These are phyloP conservation scores for Aquilaria sinensis DNA, from an alignment of 345 rosid species.

Conservation along the genomic window DNA sequence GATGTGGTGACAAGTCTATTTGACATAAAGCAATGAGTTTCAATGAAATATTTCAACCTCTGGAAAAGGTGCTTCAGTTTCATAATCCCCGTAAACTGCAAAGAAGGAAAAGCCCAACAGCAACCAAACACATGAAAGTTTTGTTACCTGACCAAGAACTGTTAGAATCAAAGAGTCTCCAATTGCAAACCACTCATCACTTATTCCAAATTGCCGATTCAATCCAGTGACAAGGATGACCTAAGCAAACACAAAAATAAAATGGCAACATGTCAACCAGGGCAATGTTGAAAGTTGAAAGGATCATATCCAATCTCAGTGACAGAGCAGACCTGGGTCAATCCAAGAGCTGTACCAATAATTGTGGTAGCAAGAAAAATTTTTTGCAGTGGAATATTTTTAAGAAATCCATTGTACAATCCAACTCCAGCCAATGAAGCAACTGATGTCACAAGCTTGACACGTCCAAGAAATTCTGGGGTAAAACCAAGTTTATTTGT, in stretches of 20 bases:
- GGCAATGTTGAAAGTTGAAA: constrained; percentile 3
- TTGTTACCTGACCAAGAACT: constrained; percentile 78
- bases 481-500: constrained; percentile 95
- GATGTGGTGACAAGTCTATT: too few species aligned
- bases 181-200: constrained; percentile 95
- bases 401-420: constrained; percentile 85
- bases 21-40: too few species aligned
- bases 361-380: constrained; percentile 73
- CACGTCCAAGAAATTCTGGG: constrained; percentile 94
- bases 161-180: constrained; percentile 93
- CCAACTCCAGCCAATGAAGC: constrained; percentile 94
- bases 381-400: constrained; percentile 69
- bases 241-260: constrained; percentile 27
- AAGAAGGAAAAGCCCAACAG: too few species aligned
- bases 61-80: too few species aligned
- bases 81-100: too few species aligned
- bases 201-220: constrained; percentile 72
- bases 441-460: constrained; percentile 79
- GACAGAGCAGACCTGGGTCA: constrained; percentile 73
- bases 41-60: too few species aligned
- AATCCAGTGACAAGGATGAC: constrained; percentile 85
- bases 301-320: background rate
- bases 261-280: background rate
- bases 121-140: background rate
- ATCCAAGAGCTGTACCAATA: constrained; percentile 77